Base-by-base conservation (phyloP, 2,329 filamentous ascomycete genomes). In the Raffaelea arxii region DNA sequence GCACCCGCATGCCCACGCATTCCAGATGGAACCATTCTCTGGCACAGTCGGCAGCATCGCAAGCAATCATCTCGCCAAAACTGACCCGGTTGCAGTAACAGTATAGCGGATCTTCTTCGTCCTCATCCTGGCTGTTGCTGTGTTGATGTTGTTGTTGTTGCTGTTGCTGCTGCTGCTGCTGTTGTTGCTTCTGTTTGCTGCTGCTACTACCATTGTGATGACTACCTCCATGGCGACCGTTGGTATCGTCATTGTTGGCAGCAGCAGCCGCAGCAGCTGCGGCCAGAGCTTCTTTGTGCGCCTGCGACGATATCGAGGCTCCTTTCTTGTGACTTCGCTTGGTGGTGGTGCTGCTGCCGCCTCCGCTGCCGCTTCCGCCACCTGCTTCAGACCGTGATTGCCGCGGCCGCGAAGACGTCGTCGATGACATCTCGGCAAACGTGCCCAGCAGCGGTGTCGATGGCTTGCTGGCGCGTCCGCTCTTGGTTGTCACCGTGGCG, bases 41-140 rank as follows among this genome's bases (percentile, higher is more conserved):
- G 54, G 78, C 74, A 64, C 86, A 90, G 42, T 78, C 76, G 49
- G 82, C 76, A 7, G 79, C 80, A 60, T 90, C 86, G 58, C 85
- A 90, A 3, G 82, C 86, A 38, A 90, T 84, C 86, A 90, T 90
- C 65, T 87, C 84, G 19, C 86, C 85, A 58, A 88, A 90, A 57
- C 84, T 88, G 46, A 88, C 80, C 41, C 81, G 77, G 55, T 88
- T 84, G 62, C 86, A 89, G 64, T 86, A 86, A 62, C 86, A 88
- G 62, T 90, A 90, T 14, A 79, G 72, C 32, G 80, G 82, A 59
- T 90, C 85, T 53, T 85, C 78, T 4, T 75, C 70, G 30, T 84
- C 79, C 7, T 80, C 78, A 12, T 79, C 81, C 5, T 68, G 67
- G 12, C 72, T 68, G 35, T 49, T 65, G 25, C 36, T 51, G 38